Evolutionary conservation across 257 asterid genomes (phyloP).

Genomic region (Plectranthus barbatus): DNA sequence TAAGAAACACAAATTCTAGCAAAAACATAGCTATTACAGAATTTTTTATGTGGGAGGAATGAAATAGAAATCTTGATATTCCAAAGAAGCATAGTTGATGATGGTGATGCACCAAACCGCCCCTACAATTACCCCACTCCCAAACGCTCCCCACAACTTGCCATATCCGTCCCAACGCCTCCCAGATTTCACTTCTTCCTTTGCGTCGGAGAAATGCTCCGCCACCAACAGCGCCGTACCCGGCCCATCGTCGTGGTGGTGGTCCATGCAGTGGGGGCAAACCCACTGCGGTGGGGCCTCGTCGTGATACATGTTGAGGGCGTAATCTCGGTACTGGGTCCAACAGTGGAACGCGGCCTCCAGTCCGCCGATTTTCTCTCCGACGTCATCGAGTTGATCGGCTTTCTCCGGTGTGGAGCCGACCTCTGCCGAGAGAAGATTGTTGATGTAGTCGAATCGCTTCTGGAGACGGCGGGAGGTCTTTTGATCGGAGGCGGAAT

Average conservation of each 20-base stretch:
- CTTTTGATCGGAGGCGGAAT: neutral
- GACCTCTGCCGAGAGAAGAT: conserved; percentile 6
- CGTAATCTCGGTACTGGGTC: neutral
- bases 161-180: neutral
- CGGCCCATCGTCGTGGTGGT: neutral
- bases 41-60: neutral
- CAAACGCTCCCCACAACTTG: neutral
- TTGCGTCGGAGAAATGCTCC: too few relatives aligned
- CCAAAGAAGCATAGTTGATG: neutral
- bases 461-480: neutral
- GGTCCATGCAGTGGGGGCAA: neutral
- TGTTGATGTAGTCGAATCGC: conserved; percentile 5
- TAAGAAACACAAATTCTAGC: too few relatives aligned
- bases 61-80: neutral
- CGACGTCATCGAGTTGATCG: neutral
- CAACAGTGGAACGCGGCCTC: conserved; percentile 10
- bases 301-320: neutral
- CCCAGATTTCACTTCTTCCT: too few relatives aligned
- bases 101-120: neutral
- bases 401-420: neutral
- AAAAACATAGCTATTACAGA: too few relatives aligned
- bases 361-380: conserved; percentile 1
- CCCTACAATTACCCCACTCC: neutral
- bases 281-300: neutral
- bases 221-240: neutral